Conservation (phyloP, 805 yeast species). For the Saccharomycopsis selenospora region DNA sequence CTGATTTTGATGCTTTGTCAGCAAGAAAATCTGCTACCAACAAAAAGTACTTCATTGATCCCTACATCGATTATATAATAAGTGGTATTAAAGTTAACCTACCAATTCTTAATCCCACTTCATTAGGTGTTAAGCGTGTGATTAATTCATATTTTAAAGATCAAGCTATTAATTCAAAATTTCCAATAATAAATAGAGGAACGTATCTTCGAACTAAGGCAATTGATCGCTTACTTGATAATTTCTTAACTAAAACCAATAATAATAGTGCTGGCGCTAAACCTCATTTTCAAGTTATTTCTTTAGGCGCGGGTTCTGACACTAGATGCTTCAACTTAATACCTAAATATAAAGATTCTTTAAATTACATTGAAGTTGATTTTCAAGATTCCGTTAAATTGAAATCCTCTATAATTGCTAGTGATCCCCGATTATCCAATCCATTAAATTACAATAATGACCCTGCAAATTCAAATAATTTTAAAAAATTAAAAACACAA, state of each 20-base stretch:
- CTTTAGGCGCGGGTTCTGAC: conserved; percentile 80
- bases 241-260: conserved; percentile 28
- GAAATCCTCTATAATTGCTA: conserved; percentile 43
- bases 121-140: not conserved
- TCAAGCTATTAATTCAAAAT: conserved; percentile 31
- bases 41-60: conserved; percentile 41
- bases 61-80: conserved; percentile 31
- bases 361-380: conserved; percentile 56
- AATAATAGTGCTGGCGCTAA: conserved; percentile 20
- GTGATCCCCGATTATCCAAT: conserved; percentile 26
- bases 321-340: conserved; percentile 54
- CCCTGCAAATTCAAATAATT: not conserved
- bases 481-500: not conserved
- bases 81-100: conserved; percentile 18
- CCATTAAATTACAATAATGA: conserved; percentile 24
- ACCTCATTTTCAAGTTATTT: conserved; percentile 41
- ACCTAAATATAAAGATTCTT: conserved; percentile 24
- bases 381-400: conserved; percentile 46
- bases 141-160: conserved; percentile 23
- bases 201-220: conserved; percentile 45
- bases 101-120: conserved; percentile 29
- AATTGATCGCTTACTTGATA: conserved; percentile 35
- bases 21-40: conserved; percentile 41
- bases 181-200: conserved; percentile 58
- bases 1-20: conserved; percentile 56